phyloP scores from a whole-genome alignment of 305 asterid genomes.

The Fraxinus platypoda region DNA sequence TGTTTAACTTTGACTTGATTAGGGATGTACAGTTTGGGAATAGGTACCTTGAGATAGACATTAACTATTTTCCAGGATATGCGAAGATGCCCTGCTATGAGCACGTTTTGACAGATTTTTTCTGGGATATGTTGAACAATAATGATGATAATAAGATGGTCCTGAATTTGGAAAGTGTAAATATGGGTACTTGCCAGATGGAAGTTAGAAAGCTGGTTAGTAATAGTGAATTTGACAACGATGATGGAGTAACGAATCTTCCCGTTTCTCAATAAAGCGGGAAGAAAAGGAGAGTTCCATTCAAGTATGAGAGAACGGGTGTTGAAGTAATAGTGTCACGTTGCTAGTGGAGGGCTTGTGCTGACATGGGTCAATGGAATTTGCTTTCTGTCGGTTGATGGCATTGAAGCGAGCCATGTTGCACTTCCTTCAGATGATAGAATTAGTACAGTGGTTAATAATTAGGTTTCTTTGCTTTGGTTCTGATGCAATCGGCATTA shows the following conservation, averaged over 20 bases:
- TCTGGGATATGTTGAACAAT: conserved; percentile 45
- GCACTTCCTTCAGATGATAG: conserved; percentile 27
- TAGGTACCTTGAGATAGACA: conserved; percentile 67
- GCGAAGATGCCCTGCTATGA: conserved; percentile 83
- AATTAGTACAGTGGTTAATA: conserved; percentile 39
- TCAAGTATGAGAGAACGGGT: conserved; percentile 33
- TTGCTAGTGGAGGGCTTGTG: not conserved
- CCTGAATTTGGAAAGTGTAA: conserved; percentile 22
- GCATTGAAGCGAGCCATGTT: not conserved
- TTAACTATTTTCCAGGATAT: conserved; percentile 79
- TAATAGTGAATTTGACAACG: conserved; percentile 44
- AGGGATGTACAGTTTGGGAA: conserved; percentile 61
- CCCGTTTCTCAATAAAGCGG: conserved; percentile 40
- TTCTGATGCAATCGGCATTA: conserved; percentile 35
- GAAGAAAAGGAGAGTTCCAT: conserved; percentile 45
- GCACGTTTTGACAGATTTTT: conserved; percentile 57
- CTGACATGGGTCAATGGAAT: conserved; percentile 12
- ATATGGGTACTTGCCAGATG: conserved; percentile 28
- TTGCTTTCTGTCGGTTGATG: conserved; percentile 21
- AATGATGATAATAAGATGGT: conserved; percentile 21
- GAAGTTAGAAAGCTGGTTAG: conserved; percentile 40
- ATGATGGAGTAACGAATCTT: conserved; percentile 31
- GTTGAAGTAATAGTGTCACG: not conserved
- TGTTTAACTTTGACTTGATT: conserved; percentile 76
- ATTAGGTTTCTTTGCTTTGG: conserved; percentile 43